Evolutionary conservation across 75 land plant genomes (phyloP), one percentile per base, ranked within the genome.

Genomic region (Isoetes taiwanensis): DNA sequence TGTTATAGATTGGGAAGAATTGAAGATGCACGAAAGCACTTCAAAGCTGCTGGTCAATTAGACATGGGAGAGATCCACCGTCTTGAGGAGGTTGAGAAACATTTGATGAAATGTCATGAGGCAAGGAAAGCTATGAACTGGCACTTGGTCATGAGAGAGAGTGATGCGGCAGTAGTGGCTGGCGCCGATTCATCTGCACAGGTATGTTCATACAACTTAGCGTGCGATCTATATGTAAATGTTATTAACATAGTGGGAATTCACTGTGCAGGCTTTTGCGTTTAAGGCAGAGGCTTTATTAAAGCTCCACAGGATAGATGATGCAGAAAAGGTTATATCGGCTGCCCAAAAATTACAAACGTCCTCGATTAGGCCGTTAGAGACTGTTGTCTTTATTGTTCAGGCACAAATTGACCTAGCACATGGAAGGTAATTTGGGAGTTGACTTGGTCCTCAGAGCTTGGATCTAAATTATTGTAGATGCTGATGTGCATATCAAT

Each of bases 181-280:
- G 96, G 99, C 3, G 99, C 84, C 20, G 96, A 94, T 61, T 67
- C 76, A 46, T 82, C 80, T 42, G 82, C 75, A 25, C 81, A 81
- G 85, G 98, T 93, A 34, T 23, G 8, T 12, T 4, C 5, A 20
- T 20, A 12, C 48, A 2, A 43, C 24, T 20, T 25, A 20, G 31
- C 8, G 14, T 17, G 56, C 24, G 16, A 31, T 26, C 29, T 54
- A 8, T 28, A 54, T 26, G 14, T 4, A 33, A 3, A 4, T 24
- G 5, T 4, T 5, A 4, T 26, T 4, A 25, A 31, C 24, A 37
- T 24, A 11, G 41, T 57, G 19, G n/a, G 43, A 2, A n/a, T 32
- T 17, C 17, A n/a, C n/a, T n/a, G n/a, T 46, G 19, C 50, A 46
- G 50, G 50, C 50, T 19, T 46, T 19, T n/a, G 50, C 50, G 16